Conservation (phyloP, 805 yeast species). For the Candida pseudoglaebosa region DNA sequence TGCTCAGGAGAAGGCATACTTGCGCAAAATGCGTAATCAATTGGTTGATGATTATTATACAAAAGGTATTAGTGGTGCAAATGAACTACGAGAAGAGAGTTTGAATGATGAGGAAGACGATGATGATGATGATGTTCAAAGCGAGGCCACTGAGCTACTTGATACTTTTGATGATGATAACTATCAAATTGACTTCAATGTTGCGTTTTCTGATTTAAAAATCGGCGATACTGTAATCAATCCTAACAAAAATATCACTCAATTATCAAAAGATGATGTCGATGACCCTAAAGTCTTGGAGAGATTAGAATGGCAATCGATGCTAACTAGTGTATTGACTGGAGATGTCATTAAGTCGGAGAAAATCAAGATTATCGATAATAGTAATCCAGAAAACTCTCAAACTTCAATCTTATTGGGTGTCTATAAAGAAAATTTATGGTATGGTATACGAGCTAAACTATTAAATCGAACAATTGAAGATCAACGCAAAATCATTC, state of each 20-base stretch:
- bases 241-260: constrained; percentile 31
- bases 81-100: constrained; percentile 17
- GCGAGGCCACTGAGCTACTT: constrained; percentile 26
- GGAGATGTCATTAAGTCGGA: constrained; percentile 94
- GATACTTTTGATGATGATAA: constrained; percentile 41
- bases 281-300: constrained; percentile 57
- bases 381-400: constrained; percentile 30
- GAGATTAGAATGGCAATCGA: constrained; percentile 92
- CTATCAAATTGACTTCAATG: constrained; percentile 45
- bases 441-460: constrained; percentile 87
- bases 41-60: constrained; percentile 69
- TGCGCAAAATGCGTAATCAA: constrained; percentile 59
- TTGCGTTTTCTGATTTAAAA: constrained; percentile 35
- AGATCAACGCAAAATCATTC: constrained; percentile 68
- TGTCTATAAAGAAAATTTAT: constrained; percentile 64
- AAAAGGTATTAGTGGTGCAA: constrained; percentile 52
- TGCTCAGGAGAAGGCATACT: constrained; percentile 65
- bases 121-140: constrained; percentile 16
- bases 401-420: constrained; percentile 50
- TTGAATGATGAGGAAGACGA: constrained; percentile 22
- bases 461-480: constrained; percentile 74
- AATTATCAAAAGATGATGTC: constrained; percentile 33
- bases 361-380: constrained; percentile 68
- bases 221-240: constrained; percentile 20
- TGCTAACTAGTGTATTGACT: constrained; percentile 84